Evolutionary conservation across 805 yeast species (phyloP).

Genomic region (Saccharomycopsis javanensis): DNA sequence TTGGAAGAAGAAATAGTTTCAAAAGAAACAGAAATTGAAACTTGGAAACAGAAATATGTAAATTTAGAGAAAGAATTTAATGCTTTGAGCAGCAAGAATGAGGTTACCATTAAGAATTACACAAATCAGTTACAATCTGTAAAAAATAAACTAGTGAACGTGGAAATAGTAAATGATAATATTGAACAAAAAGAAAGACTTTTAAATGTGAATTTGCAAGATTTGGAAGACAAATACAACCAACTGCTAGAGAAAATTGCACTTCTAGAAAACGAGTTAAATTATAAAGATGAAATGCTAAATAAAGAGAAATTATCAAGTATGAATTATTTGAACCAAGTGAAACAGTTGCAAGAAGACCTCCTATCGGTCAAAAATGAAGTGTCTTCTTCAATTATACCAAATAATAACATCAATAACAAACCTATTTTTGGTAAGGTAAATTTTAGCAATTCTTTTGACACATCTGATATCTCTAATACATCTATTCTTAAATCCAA

Average conservation of each 20-base stretch:
- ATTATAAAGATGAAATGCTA: conserved; percentile 24
- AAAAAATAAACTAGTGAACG: conserved; percentile 28
- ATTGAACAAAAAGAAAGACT: conserved; percentile 34
- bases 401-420: neutral
- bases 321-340: conserved; percentile 24
- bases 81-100: conserved; percentile 21
- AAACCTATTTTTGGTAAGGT: neutral
- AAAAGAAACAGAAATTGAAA: conserved; percentile 22
- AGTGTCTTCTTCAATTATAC: conserved; percentile 1
- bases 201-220: conserved; percentile 26
- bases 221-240: conserved; percentile 29
- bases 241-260: conserved; percentile 31
- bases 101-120: conserved; percentile 23
- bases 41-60: conserved; percentile 24
- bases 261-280: conserved; percentile 31
- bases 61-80: conserved; percentile 24
- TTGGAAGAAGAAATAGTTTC: conserved; percentile 20
- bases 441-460: neutral
- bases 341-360: conserved; percentile 6
- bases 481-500: conserved; percentile 22
- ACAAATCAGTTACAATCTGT: conserved; percentile 27
- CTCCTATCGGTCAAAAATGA: conserved; percentile 19
- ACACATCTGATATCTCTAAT: neutral
- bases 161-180: conserved; percentile 36
- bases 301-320: conserved; percentile 23